Evolutionary conservation across 2,329 filamentous ascomycete genomes (phyloP).

Genomic region (Sporothrix inflata): DNA sequence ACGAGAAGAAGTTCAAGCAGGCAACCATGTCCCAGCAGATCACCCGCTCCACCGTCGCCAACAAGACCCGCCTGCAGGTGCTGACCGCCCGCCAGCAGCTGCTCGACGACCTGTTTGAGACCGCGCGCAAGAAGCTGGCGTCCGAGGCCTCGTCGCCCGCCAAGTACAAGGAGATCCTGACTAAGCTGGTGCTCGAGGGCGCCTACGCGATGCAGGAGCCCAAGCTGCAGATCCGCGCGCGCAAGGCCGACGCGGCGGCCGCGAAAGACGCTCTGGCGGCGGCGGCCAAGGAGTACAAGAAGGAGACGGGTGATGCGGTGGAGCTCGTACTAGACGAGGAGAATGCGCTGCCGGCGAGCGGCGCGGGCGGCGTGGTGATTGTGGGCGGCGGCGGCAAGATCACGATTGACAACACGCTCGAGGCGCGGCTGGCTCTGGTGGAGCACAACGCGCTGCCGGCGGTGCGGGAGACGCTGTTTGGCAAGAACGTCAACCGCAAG

Average conservation of each 20-base stretch:
- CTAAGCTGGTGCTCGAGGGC: slow-evolving; percentile 84
- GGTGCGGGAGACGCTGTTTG: slow-evolving; percentile 85
- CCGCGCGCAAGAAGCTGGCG: slow-evolving; percentile 72
- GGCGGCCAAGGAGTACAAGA: slow-evolving; percentile 82
- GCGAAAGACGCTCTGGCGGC: slow-evolving; percentile 78
- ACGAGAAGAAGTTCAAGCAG: slow-evolving; percentile 99
- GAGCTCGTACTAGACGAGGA: slow-evolving; percentile 75
- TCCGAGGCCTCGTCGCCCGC: slow-evolving; percentile 65
- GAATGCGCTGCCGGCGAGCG: slow-evolving; percentile 68
- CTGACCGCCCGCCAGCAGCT: slow-evolving; percentile 86
- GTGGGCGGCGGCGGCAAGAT: slow-evolving; percentile 88
- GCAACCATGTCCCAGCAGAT: slow-evolving; percentile 99
- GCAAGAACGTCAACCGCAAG: slow-evolving; percentile 91
- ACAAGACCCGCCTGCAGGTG: slow-evolving; percentile 91
- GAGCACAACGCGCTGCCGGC: slow-evolving; percentile 83
- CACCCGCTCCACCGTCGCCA: slow-evolving; percentile 91
- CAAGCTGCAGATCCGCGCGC: slow-evolving; percentile 72
- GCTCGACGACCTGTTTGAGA: slow-evolving; percentile 86
- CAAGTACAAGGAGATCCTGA: slow-evolving; percentile 76
- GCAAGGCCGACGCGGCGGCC: slow-evolving; percentile 71
- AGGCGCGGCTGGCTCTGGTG: slow-evolving; percentile 83
- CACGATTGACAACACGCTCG: slow-evolving; percentile 97
- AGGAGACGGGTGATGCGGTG: slow-evolving; percentile 70
- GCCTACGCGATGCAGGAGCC: slow-evolving; percentile 85
- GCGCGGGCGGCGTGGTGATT: slow-evolving; percentile 80